Evolutionary conservation across 345 rosid genomes (phyloP), one percentile per base, ranked within the genome.

Genomic region (Geranium rotundifolium): DNA sequence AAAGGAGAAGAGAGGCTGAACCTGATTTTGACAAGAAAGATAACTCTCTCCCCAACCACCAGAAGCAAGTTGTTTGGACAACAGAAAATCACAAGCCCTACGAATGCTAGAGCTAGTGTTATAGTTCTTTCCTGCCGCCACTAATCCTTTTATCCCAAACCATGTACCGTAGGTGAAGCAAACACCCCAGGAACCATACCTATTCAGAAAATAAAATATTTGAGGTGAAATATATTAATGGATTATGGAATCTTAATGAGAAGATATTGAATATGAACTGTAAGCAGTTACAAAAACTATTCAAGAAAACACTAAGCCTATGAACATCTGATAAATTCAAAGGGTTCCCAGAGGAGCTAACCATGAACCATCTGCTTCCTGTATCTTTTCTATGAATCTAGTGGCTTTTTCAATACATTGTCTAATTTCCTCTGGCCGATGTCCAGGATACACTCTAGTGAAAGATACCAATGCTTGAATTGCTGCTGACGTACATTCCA

Each of bases 31-130:
- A 73, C 97, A 92, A 67, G 97, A 89, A 69, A 89, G 88, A 64
- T 92, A 92, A 75, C 97, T 89, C 79, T 92, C 97, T 75, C 97
- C 98, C 99, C 99, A 93, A 56, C 99, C 96, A 18, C 95, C 99
- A 2, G 90, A 84, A 58, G 83, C 62, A 61, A 72, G 72, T 78
- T 93, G 99, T 77, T 88, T 88, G 56, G 96, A 90, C 69, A 90
- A 65, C 67, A 90, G 81, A 81, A 90, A 90, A 34, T 88, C 81
- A 63, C 91, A 88, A 68, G 96, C 97, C 78, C 82, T 90, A n/a
- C 82, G 80, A 41, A 90, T 74, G 68, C 76, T 67, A 60, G 84
- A 69, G 65, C 82, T 81, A 79, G 72, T 84, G 58, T 68, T 64
- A 67, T 73, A 79, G 73, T 71, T 83, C 75, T 76, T 90, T 67